Evolutionary conservation across 495 filamentous ascomycete genomes (phyloP).

Genomic region (Neurospora sp.): DNA sequence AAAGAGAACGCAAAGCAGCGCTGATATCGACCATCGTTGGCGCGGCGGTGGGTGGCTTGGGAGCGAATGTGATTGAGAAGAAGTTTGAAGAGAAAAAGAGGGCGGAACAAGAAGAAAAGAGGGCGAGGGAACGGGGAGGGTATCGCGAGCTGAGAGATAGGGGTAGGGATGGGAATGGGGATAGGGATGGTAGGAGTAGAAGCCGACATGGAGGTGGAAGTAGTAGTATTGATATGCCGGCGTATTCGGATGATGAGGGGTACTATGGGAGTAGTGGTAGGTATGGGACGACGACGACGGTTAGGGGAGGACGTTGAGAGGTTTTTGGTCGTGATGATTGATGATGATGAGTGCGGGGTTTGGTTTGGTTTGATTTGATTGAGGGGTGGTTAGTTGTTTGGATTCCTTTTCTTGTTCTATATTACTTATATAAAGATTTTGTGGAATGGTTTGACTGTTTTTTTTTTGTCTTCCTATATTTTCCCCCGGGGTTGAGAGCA

Average conservation of each 20-base stretch:
- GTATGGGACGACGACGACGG: background rate
- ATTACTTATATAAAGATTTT: no score
- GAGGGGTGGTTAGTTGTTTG: background rate
- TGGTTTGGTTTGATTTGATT: background rate
- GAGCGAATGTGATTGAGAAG: constrained; percentile 38
- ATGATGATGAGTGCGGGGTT: background rate
- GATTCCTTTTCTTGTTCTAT: background rate
- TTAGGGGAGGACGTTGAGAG: background rate
- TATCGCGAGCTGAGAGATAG: background rate
- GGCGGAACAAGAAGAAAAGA: constrained; percentile 15
- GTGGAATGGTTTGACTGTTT: no score
- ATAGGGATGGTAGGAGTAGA: background rate
- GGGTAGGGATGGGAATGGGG: background rate
- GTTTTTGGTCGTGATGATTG: background rate
- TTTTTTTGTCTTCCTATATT: no score
- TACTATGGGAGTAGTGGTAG: background rate
- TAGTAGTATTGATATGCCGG: background rate
- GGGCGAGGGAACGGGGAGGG: constrained; percentile 21
- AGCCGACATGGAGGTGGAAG: background rate
- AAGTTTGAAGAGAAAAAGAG: constrained; percentile 22
- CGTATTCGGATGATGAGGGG: background rate
- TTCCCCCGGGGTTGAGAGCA: no score
- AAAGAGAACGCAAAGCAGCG: constrained; percentile 1
- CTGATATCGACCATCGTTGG: constrained; percentile 34
- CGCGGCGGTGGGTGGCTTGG: constrained; percentile 35